Evolutionary conservation across 352 stramenopile species (phyloP), one percentile per base, ranked within the genome.

Genomic region (Saprolegnia diclina): DNA sequence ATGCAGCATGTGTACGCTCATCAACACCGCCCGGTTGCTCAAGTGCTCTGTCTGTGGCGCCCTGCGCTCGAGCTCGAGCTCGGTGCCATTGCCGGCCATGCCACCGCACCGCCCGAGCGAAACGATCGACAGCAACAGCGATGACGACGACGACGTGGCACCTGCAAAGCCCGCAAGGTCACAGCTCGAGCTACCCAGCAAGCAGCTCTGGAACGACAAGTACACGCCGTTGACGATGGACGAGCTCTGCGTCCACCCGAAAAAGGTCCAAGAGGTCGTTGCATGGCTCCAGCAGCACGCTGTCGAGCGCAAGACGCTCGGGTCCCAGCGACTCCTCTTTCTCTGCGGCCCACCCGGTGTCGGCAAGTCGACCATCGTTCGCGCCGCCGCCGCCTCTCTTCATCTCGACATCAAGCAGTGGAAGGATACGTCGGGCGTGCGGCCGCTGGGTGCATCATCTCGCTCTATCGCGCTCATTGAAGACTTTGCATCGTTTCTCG

Each of bases 201-300:
- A 59, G 9, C 52, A 59, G 11, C 62, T 92, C 5, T 95, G 83
- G 87, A 67, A 73, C 9, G 82, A 90, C 40, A 52, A 74, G 16
- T 77, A 82, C 50, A 55, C 62, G 0, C 81, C 83, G 0, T 71
- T 74, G 21, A 73, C 64, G 4, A 72, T 88, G 6, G 80, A 88
- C n/a, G 79, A 95, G 0, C 71, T 95, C 1, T 90, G 83, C 59
- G 75, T 95, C 21, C 87, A 90, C 67, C 91, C 89, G 73, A 92
- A 91, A 61, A 95, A 95, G 72, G 66, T 86, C 11, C 76, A 87
- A 37, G 83, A 92, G 65, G 76, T 95, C 0, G 77, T 72, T 13
- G 77, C 81, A 9, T 95, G 87, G 87, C 48, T 95, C 0, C 42
- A 66, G 10, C 44, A 42, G 3, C 83, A 83, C 56, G 65, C 77